Evolutionary conservation across 331 rosid species (phyloP).

Genomic region (Spiraea crenata): DNA sequence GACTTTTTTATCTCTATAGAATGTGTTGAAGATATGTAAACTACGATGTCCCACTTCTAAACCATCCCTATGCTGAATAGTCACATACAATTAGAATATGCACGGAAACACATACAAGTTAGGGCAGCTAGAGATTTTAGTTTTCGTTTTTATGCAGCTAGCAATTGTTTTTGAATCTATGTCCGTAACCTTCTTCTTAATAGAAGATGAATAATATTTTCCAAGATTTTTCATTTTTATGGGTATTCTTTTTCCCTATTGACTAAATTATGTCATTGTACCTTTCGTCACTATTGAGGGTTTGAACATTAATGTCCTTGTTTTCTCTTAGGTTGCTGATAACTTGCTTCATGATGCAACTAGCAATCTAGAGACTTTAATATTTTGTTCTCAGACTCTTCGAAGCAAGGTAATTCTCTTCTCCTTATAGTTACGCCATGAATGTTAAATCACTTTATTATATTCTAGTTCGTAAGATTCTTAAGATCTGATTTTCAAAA

Average conservation of each 20-base stretch:
- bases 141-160: not conserved
- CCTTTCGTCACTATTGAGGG: slow-evolving; percentile 10
- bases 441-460: not conserved
- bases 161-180: not conserved
- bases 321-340: slow-evolving; percentile 79
- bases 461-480: not conserved
- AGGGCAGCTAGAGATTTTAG: not conserved
- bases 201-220: not conserved
- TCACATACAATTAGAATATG: not conserved
- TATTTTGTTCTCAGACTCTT: slow-evolving; percentile 96
- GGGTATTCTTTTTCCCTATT: not conserved
- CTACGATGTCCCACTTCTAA: not conserved
- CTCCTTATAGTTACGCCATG: not conserved
- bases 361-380: slow-evolving; percentile 93
- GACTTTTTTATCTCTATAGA: not conserved
- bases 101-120: not conserved
- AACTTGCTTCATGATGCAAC: slow-evolving; percentile 91
- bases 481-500: not conserved
- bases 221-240: not conserved
- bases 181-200: not conserved
- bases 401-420: slow-evolving; percentile 83
- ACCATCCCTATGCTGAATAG: not conserved
- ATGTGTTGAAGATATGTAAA: not conserved
- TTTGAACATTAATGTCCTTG: slow-evolving; percentile 1
- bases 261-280: not conserved